phyloP scores from a whole-genome alignment of 2,329 filamentous ascomycete genomes.

The Didymella lethalis region DNA sequence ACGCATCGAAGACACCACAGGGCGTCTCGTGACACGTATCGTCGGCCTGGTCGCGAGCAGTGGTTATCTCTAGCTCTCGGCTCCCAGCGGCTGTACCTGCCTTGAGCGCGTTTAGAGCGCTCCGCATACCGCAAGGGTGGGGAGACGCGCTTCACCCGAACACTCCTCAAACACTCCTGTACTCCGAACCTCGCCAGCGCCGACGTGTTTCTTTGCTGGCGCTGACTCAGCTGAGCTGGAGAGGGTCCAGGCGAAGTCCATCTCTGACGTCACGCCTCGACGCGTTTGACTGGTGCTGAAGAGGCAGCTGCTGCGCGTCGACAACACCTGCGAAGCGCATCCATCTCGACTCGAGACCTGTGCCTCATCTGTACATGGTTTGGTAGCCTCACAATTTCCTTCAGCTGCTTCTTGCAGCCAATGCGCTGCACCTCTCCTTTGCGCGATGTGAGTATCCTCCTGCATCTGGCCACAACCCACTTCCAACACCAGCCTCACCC shows the following conservation, averaged over 20 bases:
- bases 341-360: conserved; percentile 9
- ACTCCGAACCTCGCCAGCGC: background rate
- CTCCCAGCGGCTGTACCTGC: conserved; percentile 21
- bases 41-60: conserved; percentile 22
- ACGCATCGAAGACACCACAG: conserved; percentile 1
- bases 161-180: background rate
- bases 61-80: conserved; percentile 23
- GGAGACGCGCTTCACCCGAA: conserved; percentile 14
- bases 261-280: conserved; percentile 1
- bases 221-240: background rate
- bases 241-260: background rate
- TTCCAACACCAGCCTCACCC: conserved; percentile 36
- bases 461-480: conserved; percentile 13
- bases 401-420: background rate
- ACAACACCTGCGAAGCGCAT: background rate
- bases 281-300: background rate
- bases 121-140: conserved; percentile 13
- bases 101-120: conserved; percentile 22
- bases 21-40: conserved; percentile 20
- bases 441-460: background rate
- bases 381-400: background rate
- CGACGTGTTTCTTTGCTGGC: background rate
- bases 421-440: background rate
- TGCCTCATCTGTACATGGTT: conserved; percentile 5
- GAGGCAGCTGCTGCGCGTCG: conserved; percentile 3